Evolutionary conservation across 1,284 basidiomycete species (phyloP).

Genomic region (Ceratobasidium theobromae): DNA sequence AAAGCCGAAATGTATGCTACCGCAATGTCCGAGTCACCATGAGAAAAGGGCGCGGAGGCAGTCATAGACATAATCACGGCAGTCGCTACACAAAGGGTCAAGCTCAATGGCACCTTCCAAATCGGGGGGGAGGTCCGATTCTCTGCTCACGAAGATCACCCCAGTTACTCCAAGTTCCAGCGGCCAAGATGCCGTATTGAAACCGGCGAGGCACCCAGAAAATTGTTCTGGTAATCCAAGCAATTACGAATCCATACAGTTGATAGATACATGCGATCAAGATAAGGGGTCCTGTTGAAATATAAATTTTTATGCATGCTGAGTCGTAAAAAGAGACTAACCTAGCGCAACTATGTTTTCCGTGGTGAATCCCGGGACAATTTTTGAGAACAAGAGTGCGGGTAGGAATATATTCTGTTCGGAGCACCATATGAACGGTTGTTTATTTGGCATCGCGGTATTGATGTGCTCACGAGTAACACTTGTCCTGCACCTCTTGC

Average conservation of each 20-base stretch:
- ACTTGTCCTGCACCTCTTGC: slow-evolving; percentile 61
- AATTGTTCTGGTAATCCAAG: slow-evolving; percentile 60
- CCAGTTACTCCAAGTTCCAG: slow-evolving; percentile 65
- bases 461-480: slow-evolving; percentile 50
- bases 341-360: slow-evolving; percentile 67
- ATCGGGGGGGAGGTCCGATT: background rate
- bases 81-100: slow-evolving; percentile 52
- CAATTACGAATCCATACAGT: slow-evolving; percentile 55
- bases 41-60: slow-evolving; percentile 55
- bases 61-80: slow-evolving; percentile 61
- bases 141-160: slow-evolving; percentile 64
- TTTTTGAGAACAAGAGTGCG: slow-evolving; percentile 73
- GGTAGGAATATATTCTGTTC: slow-evolving; percentile 66
- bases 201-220: slow-evolving; percentile 82
- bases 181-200: slow-evolving; percentile 63
- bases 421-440: background rate
- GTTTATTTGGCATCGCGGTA: background rate
- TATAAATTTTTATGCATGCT: slow-evolving; percentile 32
- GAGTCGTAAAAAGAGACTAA: slow-evolving; percentile 40
- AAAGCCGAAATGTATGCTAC: slow-evolving; percentile 61
- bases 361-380: slow-evolving; percentile 68
- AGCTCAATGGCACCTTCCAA: background rate
- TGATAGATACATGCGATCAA: slow-evolving; percentile 58
- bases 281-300: slow-evolving; percentile 54
- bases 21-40: slow-evolving; percentile 56